Evolutionary conservation across 2,329 filamentous ascomycete genomes (phyloP), one percentile per base, ranked within the genome.

Genomic region (Trichoderma gracile): DNA sequence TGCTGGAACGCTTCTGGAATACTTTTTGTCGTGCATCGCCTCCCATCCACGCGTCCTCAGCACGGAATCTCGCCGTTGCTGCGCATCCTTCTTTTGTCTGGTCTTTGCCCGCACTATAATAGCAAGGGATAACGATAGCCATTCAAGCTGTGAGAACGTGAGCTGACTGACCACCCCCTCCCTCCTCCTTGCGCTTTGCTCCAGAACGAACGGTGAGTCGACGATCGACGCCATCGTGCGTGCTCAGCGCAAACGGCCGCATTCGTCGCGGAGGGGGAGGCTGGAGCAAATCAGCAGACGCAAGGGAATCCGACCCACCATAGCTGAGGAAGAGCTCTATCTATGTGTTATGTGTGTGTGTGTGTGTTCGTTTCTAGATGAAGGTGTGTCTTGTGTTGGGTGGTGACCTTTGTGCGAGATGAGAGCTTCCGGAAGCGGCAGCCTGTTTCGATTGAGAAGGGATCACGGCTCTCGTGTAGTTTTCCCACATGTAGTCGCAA

Each of bases 281-380:
- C 46, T 59, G 43, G 38, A 33, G 57, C 57, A 60, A 59, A 60
- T 60, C 57, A 60, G 57, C 57, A 50, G 54, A 57, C 54, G 25
- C 19, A 46, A 46, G 53, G 40, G 15, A 42, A 30, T 45, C 15
- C 53, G 45, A 38, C 45, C 56, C 56, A 50, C 56, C 55, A 33
- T 57, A 46, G 55, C 42, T 43, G 30, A 38, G 33, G 33, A 27
- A 5, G 6, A 9, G 21, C 33, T 38, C 33, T 38, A 3, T 38
- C 7, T 38, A 10, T 38, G 33, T 38, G 33, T 38, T 14, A 10
- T 14, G 33, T 30, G 30, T 30, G 27, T 9, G 7, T 30, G 30
- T 33, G 30, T 12, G 30, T 33, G 33, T 38, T 14, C 33, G 33
- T 38, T 38, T 38, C 33, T 38, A 14, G 12, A 38, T 12, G 3